A percentile compares a stretch with the other conserved stretches of the same genome.
These are phyloP conservation scores for Colletotrichum musicola DNA, from an alignment of 2,329 filamentous ascomycete species.

Conservation along the genomic window DNA sequence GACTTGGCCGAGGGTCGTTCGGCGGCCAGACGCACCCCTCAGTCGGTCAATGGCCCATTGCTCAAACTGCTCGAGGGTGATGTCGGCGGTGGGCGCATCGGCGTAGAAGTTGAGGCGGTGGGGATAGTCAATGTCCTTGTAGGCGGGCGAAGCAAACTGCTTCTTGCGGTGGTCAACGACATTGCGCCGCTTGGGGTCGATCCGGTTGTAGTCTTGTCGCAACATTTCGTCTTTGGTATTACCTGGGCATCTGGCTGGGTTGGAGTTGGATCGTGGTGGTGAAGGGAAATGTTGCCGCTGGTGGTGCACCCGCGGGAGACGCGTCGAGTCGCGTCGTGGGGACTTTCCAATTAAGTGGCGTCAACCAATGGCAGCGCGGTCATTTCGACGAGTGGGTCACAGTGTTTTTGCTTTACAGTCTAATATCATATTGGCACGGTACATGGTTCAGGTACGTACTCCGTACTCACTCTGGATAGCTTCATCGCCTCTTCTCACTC, in stretches of 20 bases:
- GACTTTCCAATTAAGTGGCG: constrained; percentile 25
- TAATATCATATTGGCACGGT: no score
- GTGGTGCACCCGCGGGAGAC: constrained; percentile 15
- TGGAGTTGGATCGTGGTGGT: constrained; percentile 12
- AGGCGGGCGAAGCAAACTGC: constrained; percentile 84
- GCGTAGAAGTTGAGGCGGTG: constrained; percentile 94
- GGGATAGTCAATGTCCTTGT: constrained; percentile 83
- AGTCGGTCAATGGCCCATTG: constrained; percentile 97
- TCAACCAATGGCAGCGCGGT: constrained; percentile 9
- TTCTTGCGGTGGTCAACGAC: constrained; percentile 84
- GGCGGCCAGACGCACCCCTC: constrained; percentile 67
- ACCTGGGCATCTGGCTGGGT: constrained; percentile 9
- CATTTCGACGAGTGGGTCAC: no score
- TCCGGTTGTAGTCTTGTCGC: constrained; percentile 64
- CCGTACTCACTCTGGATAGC: no score
- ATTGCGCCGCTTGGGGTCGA: constrained; percentile 80
- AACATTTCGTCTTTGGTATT: constrained; percentile 53
- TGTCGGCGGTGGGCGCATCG: constrained; percentile 89
- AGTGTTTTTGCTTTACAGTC: no score
- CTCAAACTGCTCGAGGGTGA: constrained; percentile 97
- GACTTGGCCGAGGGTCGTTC: neutral
- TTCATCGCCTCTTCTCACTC: no score
- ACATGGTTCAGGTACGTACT: no score
- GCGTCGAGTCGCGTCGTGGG: constrained; percentile 33
- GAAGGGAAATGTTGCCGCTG: constrained; percentile 14